A percentile compares a stretch with the other conserved stretches of the same genome.
These are phyloP conservation scores for Balakata baccata DNA, from an alignment of 345 rosid genomes.

Conservation along the genomic window DNA sequence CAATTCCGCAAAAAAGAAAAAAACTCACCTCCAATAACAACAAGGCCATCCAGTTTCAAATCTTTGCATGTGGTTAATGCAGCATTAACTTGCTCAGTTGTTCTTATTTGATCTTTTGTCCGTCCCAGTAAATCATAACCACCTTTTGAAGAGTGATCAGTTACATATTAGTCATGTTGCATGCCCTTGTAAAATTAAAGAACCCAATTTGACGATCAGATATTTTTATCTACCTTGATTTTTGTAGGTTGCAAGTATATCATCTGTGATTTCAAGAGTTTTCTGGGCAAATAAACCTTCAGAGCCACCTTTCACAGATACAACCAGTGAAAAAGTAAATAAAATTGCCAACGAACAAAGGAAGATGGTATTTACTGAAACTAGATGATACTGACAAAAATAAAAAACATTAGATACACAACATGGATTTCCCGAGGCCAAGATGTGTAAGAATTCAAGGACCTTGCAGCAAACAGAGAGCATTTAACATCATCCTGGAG, in stretches of 20 bases:
- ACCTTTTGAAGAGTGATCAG: conserved; percentile 42
- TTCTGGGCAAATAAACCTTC: conserved; percentile 96
- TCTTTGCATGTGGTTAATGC: conserved; percentile 74
- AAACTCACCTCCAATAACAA: conserved; percentile 82
- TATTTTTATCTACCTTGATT: conserved; percentile 67
- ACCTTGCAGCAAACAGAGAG: conserved; percentile 3
- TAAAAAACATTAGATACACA: not conserved
- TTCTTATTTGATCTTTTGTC: conserved; percentile 94
- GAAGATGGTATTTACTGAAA: not conserved
- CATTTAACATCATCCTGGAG: not conserved
- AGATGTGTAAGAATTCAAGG: not conserved
- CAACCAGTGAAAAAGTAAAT: not conserved
- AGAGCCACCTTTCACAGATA: conserved; percentile 65
- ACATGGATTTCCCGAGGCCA: not conserved
- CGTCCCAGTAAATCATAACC: conserved; percentile 97
- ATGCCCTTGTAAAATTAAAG: conserved; percentile 13
- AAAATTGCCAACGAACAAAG: not conserved
- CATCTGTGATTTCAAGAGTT: conserved; percentile 80
- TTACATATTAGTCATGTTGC: conserved; percentile 16
- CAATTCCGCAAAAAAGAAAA: conserved; percentile 3
- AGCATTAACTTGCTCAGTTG: conserved; percentile 93
- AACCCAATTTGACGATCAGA: conserved; percentile 10
- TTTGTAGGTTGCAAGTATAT: conserved; percentile 74
- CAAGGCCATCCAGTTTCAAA: conserved; percentile 92
- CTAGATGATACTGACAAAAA: not conserved